phyloP scores from a whole-genome alignment of 2,329 filamentous ascomycete genomes.

The Lasiodiplodia gonubiensis region DNA sequence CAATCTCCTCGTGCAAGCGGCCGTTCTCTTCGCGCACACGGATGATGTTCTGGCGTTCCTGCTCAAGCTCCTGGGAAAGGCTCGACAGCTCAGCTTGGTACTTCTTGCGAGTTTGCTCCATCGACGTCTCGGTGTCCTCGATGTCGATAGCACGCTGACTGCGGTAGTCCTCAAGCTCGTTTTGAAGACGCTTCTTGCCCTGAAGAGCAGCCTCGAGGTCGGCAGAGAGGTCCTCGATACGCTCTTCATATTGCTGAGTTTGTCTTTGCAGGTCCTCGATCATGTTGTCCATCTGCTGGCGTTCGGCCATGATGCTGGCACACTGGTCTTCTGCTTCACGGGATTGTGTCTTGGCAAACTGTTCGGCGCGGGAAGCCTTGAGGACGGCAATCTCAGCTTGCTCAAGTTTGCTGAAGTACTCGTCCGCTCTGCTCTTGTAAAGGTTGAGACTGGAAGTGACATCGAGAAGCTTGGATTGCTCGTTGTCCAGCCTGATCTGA shows the following conservation, averaged over 20 bases:
- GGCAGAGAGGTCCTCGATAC: slow-evolving; percentile 86
- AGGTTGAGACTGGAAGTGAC: slow-evolving; percentile 81
- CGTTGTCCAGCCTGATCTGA: slow-evolving; percentile 89
- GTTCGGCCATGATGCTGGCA: slow-evolving; percentile 87
- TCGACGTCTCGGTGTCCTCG: slow-evolving; percentile 92
- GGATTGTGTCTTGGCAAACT: slow-evolving; percentile 89
- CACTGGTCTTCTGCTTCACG: slow-evolving; percentile 91
- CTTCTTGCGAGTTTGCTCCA: slow-evolving; percentile 97
- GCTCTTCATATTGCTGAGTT: slow-evolving; percentile 88
- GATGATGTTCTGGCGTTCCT: slow-evolving; percentile 89
- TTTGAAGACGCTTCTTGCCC: slow-evolving; percentile 91
- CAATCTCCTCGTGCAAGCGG: slow-evolving; percentile 90
- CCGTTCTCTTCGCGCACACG: slow-evolving; percentile 83
- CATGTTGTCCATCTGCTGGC: slow-evolving; percentile 83
- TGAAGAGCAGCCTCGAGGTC: slow-evolving; percentile 86
- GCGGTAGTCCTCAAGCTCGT: slow-evolving; percentile 96
- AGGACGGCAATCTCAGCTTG: slow-evolving; percentile 95
- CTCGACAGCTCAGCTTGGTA: slow-evolving; percentile 92
- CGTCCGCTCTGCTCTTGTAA: slow-evolving; percentile 91
- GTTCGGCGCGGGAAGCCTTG: slow-evolving; percentile 88
- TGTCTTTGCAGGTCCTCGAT: slow-evolving; percentile 91
- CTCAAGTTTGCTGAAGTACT: slow-evolving; percentile 96
- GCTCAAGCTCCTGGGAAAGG: slow-evolving; percentile 88
- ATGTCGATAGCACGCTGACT: slow-evolving; percentile 94
- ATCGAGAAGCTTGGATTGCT: slow-evolving; percentile 83